A percentile compares a stretch with the other conserved stretches of the same genome.
These are phyloP conservation scores for Ligustrum vulgare DNA, from an alignment of 257 asterid species.

Conservation along the genomic window DNA sequence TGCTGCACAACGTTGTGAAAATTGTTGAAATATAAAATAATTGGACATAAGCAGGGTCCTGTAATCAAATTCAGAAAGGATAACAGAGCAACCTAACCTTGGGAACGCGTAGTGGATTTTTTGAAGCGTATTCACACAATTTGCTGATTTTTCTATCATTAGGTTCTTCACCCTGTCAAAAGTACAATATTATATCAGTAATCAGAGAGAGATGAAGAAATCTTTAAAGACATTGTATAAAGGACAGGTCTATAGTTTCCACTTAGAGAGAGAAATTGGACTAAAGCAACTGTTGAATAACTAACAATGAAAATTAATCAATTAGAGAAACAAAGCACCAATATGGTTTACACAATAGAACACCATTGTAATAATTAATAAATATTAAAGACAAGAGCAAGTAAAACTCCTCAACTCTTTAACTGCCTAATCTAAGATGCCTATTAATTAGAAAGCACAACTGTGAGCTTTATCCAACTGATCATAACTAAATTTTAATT, in stretches of 20 bases:
- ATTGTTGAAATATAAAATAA: background rate
- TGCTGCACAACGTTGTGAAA: background rate
- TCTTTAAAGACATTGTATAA: constrained; percentile 2
- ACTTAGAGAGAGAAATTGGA: background rate
- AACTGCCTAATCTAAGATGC: background rate
- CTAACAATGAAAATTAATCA: background rate
- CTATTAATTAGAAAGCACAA: background rate
- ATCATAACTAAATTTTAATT: background rate
- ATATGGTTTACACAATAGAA: background rate
- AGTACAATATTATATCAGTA: constrained; percentile 21
- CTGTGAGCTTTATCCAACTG: background rate
- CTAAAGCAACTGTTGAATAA: background rate
- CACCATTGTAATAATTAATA: background rate
- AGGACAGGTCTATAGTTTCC: background rate
- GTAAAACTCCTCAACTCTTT: background rate
- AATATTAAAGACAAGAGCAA: background rate
- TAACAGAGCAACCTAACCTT: constrained; percentile 50
- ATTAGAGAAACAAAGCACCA: background rate
- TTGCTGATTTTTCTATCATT: constrained; percentile 70
- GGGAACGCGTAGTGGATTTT: constrained; percentile 79
- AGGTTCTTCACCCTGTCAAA: constrained; percentile 67
- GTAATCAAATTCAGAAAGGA: constrained; percentile 1
- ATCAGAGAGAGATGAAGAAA: constrained; percentile 10
- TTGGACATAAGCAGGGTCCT: background rate
- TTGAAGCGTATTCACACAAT: constrained; percentile 77